A percentile compares a stretch with the other conserved stretches of the same genome.
phyloP scores from a whole-genome alignment of 1,284 basidiomycete genomes.

The Microbotryomycetes sp. region DNA sequence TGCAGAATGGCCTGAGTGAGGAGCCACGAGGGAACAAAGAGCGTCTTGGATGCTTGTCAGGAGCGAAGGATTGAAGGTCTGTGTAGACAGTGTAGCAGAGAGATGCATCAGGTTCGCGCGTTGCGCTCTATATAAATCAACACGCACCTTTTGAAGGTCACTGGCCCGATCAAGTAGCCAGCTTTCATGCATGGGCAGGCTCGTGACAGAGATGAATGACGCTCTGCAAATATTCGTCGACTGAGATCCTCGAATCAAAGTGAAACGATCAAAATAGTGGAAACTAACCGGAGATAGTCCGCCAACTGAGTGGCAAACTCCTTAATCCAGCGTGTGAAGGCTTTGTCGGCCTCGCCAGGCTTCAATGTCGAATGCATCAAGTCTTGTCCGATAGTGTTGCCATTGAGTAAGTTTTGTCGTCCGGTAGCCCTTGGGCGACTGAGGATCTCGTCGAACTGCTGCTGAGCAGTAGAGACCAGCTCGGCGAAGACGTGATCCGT shows the following conservation, averaged over 20 bases:
- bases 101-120: neutral
- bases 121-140: too few species aligned
- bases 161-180: slow-evolving; percentile 21
- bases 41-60: neutral
- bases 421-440: slow-evolving; percentile 2
- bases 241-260: too few species aligned
- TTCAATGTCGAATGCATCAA: neutral
- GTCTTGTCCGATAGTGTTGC: slow-evolving; percentile 7
- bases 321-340: slow-evolving; percentile 15
- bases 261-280: too few species aligned
- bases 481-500: neutral
- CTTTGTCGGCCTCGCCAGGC: slow-evolving; percentile 4
- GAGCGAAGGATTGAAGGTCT: slow-evolving; percentile 21
- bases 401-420: slow-evolving; percentile 18
- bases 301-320: too few species aligned
- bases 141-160: slow-evolving; percentile 15
- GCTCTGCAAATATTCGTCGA: slow-evolving; percentile 9
- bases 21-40: neutral
- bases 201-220: slow-evolving; percentile 6
- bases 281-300: too few species aligned
- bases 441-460: slow-evolving; percentile 3
- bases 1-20: neutral
- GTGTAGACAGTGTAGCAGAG: neutral
- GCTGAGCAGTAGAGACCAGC: neutral
- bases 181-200: slow-evolving; percentile 17